Evolutionary conservation across 2,329 filamentous ascomycete genomes (phyloP).

Genomic region (Colletotrichum zoysiae): DNA sequence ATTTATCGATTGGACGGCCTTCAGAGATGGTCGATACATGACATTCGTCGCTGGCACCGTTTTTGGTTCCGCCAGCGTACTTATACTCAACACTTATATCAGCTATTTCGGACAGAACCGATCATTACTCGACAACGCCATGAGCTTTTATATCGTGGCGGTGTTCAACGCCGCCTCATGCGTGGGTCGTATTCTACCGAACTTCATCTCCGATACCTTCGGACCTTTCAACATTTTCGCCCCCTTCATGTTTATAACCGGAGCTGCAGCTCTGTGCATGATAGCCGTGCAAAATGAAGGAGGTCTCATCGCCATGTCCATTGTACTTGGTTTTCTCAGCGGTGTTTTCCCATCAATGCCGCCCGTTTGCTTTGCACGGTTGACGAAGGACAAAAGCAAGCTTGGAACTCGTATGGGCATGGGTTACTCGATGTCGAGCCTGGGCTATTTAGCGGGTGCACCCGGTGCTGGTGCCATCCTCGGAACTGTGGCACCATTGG

Average conservation of each 20-base stretch:
- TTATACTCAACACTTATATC: constrained; percentile 56
- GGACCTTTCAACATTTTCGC: constrained; percentile 54
- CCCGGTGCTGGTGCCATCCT: constrained; percentile 53
- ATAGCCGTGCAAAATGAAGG: constrained; percentile 50
- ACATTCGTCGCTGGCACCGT: constrained; percentile 49
- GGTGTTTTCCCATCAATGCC: constrained; percentile 58
- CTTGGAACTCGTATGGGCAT: constrained; percentile 58
- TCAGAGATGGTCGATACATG: constrained; percentile 52
- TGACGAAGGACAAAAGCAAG: constrained; percentile 56
- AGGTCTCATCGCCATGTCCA: constrained; percentile 50
- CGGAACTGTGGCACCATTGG: constrained; percentile 24
- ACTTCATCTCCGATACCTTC: constrained; percentile 51
- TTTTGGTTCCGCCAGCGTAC: constrained; percentile 56
- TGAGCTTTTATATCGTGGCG: constrained; percentile 56
- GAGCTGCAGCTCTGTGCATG: constrained; percentile 52
- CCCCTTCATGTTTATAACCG: constrained; percentile 47
- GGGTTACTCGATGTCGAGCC: constrained; percentile 50
- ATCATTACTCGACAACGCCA: constrained; percentile 47
- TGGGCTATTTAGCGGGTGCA: constrained; percentile 51
- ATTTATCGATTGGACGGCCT: constrained; percentile 50
- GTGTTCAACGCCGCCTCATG: constrained; percentile 54
- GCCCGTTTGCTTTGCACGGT: constrained; percentile 52
- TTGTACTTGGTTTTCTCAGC: constrained; percentile 57
- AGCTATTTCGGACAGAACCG: constrained; percentile 51
- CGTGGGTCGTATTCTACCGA: constrained; percentile 53